A percentile compares a stretch with the other conserved stretches of the same genome.
These are phyloP conservation scores for Fusarium pseudonygamai DNA, from an alignment of 2,329 filamentous ascomycete genomes.

Conservation along the genomic window DNA sequence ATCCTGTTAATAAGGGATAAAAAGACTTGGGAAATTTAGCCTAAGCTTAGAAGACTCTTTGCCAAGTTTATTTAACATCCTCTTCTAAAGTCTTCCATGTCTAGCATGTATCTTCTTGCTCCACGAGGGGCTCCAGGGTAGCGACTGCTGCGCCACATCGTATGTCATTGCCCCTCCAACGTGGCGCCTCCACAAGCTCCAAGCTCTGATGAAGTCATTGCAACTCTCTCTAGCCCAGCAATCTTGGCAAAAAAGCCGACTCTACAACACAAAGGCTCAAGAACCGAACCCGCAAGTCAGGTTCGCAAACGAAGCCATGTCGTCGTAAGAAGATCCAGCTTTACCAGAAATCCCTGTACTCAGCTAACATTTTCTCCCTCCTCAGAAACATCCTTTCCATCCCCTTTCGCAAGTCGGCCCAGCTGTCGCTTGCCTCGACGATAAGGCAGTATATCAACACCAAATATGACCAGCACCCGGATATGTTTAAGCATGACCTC, in stretches of 20 bases:
- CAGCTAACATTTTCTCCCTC: slow-evolving; percentile 24
- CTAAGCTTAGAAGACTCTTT: not conserved
- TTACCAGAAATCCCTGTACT: fast-evolving
- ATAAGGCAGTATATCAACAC: slow-evolving; percentile 95
- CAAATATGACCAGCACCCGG: slow-evolving; percentile 98
- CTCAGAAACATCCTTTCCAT: slow-evolving; percentile 74
- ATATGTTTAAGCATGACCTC: slow-evolving; percentile 91
- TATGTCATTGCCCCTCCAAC: slow-evolving; percentile 40
- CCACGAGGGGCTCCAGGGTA: not conserved
- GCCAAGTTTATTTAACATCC: not conserved
- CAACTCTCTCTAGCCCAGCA: slow-evolving; percentile 4
- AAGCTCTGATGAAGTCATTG: slow-evolving; percentile 40
- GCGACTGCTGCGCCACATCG: slow-evolving; percentile 19
- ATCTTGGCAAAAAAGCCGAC: slow-evolving; percentile 6
- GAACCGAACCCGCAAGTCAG: slow-evolving; percentile 1
- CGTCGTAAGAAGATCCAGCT: slow-evolving; percentile 36
- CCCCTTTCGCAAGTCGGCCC: slow-evolving; percentile 87
- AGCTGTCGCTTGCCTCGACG: slow-evolving; percentile 79
- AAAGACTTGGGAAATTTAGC: not conserved
- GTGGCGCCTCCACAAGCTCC: slow-evolving; percentile 20
- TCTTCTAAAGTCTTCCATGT: not conserved
- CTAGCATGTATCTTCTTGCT: not conserved
- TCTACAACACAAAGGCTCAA: not conserved
- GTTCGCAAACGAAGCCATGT: slow-evolving; percentile 35
- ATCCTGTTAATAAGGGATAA: not conserved